phyloP scores from a whole-genome alignment of 1,284 basidiomycete species.

The Pseudozyma pruni region DNA sequence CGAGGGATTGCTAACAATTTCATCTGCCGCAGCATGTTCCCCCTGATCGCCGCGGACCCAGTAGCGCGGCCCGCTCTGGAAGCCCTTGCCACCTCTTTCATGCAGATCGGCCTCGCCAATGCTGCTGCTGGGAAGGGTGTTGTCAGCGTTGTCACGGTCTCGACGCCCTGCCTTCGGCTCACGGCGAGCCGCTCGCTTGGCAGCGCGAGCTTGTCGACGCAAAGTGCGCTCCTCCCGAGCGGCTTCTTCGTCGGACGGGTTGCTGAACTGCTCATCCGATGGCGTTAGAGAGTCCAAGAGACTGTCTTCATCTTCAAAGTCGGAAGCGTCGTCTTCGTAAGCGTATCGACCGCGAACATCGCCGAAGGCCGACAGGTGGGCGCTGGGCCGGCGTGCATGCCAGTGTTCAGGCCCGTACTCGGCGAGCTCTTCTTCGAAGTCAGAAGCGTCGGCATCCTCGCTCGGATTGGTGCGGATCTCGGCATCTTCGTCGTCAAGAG shows the following conservation, averaged over 20 bases:
- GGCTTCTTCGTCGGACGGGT: constrained; percentile 61
- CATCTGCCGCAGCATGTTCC: constrained; percentile 12
- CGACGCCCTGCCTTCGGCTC: constrained; percentile 24
- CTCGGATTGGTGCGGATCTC: constrained; percentile 60
- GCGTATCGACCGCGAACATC: constrained; percentile 8
- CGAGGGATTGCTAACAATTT: constrained; percentile 55
- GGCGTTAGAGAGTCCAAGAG: constrained; percentile 40
- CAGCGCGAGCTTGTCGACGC: constrained; percentile 41
- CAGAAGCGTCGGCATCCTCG: constrained; percentile 58
- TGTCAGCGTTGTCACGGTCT: constrained; percentile 41
- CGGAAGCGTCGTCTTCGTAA: constrained; percentile 7
- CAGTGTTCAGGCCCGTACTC: constrained; percentile 35
- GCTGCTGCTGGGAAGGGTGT: constrained; percentile 57
- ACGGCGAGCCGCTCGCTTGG: constrained; percentile 22
- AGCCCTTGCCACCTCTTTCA: constrained; percentile 8
- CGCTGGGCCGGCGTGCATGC: constrained; percentile 18
- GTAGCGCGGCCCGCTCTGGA: neutral
- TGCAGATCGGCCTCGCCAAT: constrained; percentile 40
- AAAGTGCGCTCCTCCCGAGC: constrained; percentile 45
- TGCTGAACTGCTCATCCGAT: constrained; percentile 57
- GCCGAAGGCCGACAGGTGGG: constrained; percentile 28
- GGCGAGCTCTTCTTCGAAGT: constrained; percentile 46
- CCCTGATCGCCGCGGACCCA: neutral
- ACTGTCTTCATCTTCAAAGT: constrained; percentile 22
- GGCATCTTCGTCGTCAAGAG: constrained; percentile 23